These are phyloP conservation scores for Aspergillus ruber DNA, from an alignment of 2,329 filamentous ascomycete species.

Conservation along the genomic window DNA sequence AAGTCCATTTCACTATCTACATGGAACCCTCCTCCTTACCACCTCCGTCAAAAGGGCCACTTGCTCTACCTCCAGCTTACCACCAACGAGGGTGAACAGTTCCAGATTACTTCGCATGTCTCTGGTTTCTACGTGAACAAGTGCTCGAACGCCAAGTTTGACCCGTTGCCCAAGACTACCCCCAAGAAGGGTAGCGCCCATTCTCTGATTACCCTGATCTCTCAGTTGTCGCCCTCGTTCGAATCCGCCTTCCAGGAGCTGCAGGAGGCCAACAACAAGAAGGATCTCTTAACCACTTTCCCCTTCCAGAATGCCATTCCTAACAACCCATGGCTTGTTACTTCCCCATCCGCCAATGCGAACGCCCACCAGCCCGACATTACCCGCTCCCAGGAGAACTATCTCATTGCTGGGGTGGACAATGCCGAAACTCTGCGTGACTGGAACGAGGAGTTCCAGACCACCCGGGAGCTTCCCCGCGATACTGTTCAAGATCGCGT, in stretches of 20 bases:
- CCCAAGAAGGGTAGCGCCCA: constrained; percentile 76
- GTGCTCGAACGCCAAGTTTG: constrained; percentile 90
- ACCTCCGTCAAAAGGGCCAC: constrained; percentile 85
- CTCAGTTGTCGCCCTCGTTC: constrained; percentile 77
- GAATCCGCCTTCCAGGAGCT: constrained; percentile 66
- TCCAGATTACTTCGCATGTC: constrained; percentile 87
- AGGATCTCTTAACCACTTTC: constrained; percentile 85
- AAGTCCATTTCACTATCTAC: constrained; percentile 82
- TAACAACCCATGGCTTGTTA: constrained; percentile 84
- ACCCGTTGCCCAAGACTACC: constrained; percentile 71
- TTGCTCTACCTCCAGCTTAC: constrained; percentile 82
- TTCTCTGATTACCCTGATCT: constrained; percentile 75
- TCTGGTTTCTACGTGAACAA: constrained; percentile 97
- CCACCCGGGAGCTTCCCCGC: constrained; percentile 86
- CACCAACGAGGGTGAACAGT: constrained; percentile 90
- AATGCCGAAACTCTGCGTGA: constrained; percentile 91
- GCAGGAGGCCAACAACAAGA: constrained; percentile 75
- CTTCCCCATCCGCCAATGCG: constrained; percentile 55
- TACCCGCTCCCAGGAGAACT: constrained; percentile 86
- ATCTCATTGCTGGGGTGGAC: constrained; percentile 81
- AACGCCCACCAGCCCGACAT: constrained; percentile 73
- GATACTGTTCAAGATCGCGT: constrained; percentile 93
- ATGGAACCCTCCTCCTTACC: constrained; percentile 94
- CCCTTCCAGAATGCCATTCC: constrained; percentile 94
- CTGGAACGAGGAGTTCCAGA: constrained; percentile 99